Evolutionary conservation across 352 stramenopile genomes (phyloP), one percentile per base, ranked within the genome.

Genomic region (Phytophthora pistaciae): DNA sequence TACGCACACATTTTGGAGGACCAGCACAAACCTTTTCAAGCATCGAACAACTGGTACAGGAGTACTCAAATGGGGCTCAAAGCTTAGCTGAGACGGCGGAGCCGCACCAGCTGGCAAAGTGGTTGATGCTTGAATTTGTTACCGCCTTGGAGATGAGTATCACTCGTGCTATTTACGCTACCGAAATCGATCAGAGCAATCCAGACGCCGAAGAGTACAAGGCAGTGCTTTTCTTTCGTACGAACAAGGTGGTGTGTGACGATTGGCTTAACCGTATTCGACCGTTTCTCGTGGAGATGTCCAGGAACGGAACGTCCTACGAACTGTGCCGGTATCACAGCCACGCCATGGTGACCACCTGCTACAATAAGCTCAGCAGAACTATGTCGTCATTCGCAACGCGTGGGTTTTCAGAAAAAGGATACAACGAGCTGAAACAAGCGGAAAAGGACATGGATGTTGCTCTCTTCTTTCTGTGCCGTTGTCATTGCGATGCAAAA

Each of bases 1-100:
- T 96, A 31, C 84, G 90, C 14, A 94, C 90, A 4, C 83, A 91
- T 62, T 88, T 94, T 58, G 90, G 90, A 38, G 85, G 84, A 3
- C 85, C 90, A 42, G 82, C 86, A 42, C 82, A 93, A 60, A 93
- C 77, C 23, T 95, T 96, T 79, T 81, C 83, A 6, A 83, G 79
- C 10, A 81, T 96, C n/a, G 88, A 96, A 64, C 78, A 71, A 11
- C 68, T 95, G 36, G 64, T 95, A 29, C 74, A 87, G 27, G 54
- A 78, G 38, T 77, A 84, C 67, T 65, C 70, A n/a, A 36, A 67
- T 54, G 58, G 54, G 20, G 16, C 36, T 49, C 54, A 63, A 54
- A 11, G 49, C 53, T 20, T 46, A 61, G 31, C 48, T 54, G 70
- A 29, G 44, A 20, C n/a, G 14, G 8, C 46, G 56, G 31, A 44